Conservation (phyloP, 2,329 filamentous ascomycete species). For the Aureobasidium sp. region DNA sequence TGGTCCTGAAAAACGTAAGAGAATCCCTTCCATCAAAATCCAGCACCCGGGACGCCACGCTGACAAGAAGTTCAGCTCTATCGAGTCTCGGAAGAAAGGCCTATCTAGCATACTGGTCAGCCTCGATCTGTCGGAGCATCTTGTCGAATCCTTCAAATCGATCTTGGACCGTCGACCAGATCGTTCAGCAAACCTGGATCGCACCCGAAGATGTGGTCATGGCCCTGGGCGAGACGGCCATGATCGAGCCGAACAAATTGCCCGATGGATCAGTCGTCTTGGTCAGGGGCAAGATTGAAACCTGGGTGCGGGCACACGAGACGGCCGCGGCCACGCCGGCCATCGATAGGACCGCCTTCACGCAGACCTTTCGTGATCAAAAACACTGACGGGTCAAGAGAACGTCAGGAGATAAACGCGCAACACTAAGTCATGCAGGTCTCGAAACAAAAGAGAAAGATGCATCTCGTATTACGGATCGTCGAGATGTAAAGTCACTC, state of each 20-base stretch:
- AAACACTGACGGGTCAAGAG: constrained; percentile 21
- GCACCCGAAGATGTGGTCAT: constrained; percentile 72
- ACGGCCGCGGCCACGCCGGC: constrained; percentile 56
- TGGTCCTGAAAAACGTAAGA: constrained; percentile 73
- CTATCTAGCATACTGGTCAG: constrained; percentile 79
- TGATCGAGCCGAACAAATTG: constrained; percentile 51
- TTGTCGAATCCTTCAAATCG: constrained; percentile 39
- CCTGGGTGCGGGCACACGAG: constrained; percentile 56
- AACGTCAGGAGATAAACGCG: not conserved
- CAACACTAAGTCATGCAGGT: constrained; percentile 3
- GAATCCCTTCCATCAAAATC: too few species aligned
- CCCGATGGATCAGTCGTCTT: constrained; percentile 43
- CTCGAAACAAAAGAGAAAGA: not conserved
- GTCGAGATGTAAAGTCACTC: not conserved
- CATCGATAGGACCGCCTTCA: constrained; percentile 67
- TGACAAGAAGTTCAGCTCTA: constrained; percentile 44
- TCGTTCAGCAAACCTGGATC: constrained; percentile 75
- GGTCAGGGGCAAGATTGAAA: constrained; percentile 51
- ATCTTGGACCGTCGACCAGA: constrained; percentile 58
- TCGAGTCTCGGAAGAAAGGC: constrained; percentile 75
- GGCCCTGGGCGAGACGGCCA: constrained; percentile 70
- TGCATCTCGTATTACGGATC: not conserved
- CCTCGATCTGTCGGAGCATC: constrained; percentile 66
- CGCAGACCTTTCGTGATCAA: constrained; percentile 37
- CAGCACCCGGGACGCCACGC: not conserved